phyloP scores from a whole-genome alignment of 208 protist species.

The Trypanosoma caninum region DNA sequence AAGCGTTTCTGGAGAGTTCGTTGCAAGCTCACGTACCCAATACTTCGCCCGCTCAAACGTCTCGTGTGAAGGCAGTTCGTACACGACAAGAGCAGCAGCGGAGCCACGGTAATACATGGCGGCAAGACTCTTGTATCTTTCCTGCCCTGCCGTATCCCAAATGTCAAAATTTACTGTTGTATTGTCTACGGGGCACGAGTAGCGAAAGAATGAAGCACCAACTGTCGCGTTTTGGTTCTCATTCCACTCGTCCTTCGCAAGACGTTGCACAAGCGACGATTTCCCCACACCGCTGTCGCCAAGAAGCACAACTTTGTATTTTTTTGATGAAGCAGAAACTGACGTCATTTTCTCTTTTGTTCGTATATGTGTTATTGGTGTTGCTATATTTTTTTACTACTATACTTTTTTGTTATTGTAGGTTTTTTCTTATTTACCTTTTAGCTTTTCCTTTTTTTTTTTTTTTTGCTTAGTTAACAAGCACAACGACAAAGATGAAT shows the following conservation, averaged over 20 bases:
- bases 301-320: conserved; percentile 87
- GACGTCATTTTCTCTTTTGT: background rate
- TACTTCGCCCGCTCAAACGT: conserved; percentile 93
- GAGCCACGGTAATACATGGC: conserved; percentile 93
- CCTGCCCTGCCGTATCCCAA: conserved; percentile 91
- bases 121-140: conserved; percentile 85
- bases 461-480: too few species aligned
- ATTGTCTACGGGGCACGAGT: conserved; percentile 57
- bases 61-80: conserved; percentile 94
- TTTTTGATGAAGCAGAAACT: conserved; percentile 22
- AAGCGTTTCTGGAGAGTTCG: conserved; percentile 86
- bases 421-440: background rate
- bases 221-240: conserved; percentile 74
- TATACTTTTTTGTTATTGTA: background rate
- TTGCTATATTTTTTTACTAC: background rate
- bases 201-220: conserved; percentile 83
- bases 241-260: conserved; percentile 76
- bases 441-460: too few species aligned
- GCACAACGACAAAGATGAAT: too few species aligned
- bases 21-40: conserved; percentile 95
- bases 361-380: too few species aligned
- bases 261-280: conserved; percentile 80
- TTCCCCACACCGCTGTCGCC: conserved; percentile 91
- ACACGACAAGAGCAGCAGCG: conserved; percentile 92
- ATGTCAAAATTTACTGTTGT: conserved; percentile 79